Evolutionary conservation across 148 eudicot species (phyloP).

Genomic region (Pouteria glomerata): DNA sequence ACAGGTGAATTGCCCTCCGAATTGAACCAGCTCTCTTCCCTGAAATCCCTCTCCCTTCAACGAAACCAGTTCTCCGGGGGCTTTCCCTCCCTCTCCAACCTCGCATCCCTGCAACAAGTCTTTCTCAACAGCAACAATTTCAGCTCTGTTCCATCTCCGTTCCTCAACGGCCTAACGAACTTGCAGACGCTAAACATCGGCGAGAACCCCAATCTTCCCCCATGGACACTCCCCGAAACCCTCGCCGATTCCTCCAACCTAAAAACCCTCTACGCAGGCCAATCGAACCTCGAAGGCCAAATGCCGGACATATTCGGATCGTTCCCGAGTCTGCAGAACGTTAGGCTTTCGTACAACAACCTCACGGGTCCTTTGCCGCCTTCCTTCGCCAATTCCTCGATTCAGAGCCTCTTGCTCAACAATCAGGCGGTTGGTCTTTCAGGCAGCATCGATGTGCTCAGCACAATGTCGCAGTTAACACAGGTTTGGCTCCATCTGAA

Average conservation of each 20-base stretch:
- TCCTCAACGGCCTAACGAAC: conserved; percentile 38
- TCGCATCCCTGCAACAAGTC: conserved; percentile 32
- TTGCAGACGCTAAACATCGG: conserved; percentile 40
- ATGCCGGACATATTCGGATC: conserved; percentile 61
- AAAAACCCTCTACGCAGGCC: conserved; percentile 23
- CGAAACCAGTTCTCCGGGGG: conserved; percentile 44
- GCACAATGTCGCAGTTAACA: conserved; percentile 36
- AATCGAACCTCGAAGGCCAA: conserved; percentile 28
- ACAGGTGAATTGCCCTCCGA: conserved; percentile 48
- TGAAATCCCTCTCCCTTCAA: conserved; percentile 47
- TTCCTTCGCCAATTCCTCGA: conserved; percentile 33
- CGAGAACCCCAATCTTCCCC: conserved; percentile 31
- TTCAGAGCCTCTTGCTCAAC: conserved; percentile 54
- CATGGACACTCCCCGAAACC: conserved; percentile 42
- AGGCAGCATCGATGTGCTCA: conserved; percentile 44
- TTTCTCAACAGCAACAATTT: conserved; percentile 42
- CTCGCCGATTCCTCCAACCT: conserved; percentile 32
- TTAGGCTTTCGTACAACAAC: conserved; percentile 58
- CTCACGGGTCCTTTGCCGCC: conserved; percentile 54
- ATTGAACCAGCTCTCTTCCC: conserved; percentile 31
- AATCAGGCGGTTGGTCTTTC: conserved; percentile 51
- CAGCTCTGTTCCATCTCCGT: conserved; percentile 21
- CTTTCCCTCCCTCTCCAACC: conserved; percentile 45
- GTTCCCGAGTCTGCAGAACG: conserved; percentile 27
- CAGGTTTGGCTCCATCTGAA: conserved; percentile 64